Evolutionary conservation across 176 grass and related monocot genomes (phyloP).

Genomic region (Chloris gayana): DNA sequence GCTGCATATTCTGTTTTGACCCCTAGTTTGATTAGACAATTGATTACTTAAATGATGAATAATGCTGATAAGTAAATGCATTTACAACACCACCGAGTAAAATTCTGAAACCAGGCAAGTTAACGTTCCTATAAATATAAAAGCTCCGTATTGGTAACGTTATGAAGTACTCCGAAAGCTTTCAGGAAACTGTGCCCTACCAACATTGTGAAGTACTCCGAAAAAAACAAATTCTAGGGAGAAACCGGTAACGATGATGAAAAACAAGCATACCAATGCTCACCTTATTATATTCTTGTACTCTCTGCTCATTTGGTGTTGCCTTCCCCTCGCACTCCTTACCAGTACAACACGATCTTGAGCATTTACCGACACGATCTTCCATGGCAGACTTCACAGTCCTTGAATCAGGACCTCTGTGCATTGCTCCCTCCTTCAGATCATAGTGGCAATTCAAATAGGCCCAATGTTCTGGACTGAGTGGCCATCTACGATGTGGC

Average conservation of each 20-base stretch:
- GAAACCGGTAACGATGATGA: not conserved
- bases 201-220: too few species aligned
- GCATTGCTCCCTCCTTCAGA: slow-evolving; percentile 8
- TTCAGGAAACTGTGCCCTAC: too few species aligned
- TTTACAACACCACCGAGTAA: not conserved
- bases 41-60: not conserved
- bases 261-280: not conserved
- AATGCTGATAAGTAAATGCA: not conserved
- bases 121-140: not conserved
- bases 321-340: not conserved
- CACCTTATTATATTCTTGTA: slow-evolving; percentile 3
- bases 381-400: not conserved
- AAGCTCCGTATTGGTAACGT: too few species aligned
- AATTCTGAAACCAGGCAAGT: not conserved
- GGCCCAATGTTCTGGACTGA: not conserved
- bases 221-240: not conserved
- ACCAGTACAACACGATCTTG: not conserved
- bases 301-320: slow-evolving; percentile 4
- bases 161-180: not conserved
- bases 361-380: not conserved
- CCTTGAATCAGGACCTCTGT: not conserved
- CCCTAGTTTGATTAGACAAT: not conserved
- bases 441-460: not conserved
- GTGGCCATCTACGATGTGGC: not conserved
- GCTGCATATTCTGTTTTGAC: not conserved